phyloP scores from a whole-genome alignment of 164 flowering plant genomes.

The Vitis rotundifolia region DNA sequence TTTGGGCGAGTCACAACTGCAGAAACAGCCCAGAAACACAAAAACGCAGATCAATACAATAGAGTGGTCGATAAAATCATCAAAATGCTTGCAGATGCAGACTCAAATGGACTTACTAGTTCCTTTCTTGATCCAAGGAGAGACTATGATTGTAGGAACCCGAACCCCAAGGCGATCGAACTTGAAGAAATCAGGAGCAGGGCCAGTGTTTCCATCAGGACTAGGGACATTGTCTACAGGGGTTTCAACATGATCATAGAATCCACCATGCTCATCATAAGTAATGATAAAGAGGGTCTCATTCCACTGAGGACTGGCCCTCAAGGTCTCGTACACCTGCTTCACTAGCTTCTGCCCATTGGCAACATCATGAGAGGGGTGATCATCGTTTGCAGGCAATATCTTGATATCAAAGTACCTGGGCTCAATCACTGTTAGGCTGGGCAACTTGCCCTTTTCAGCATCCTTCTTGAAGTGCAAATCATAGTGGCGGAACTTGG shows the following conservation, averaged over 20 bases:
- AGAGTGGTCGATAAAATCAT: neutral
- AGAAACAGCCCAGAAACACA: conserved; percentile 6
- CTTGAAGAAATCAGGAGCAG: conserved; percentile 81
- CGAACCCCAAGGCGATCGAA: conserved; percentile 92
- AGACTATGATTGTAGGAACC: conserved; percentile 90
- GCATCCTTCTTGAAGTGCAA: conserved; percentile 76
- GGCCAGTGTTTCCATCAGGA: conserved; percentile 89
- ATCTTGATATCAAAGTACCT: conserved; percentile 76
- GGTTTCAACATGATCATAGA: conserved; percentile 79
- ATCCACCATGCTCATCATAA: conserved; percentile 98
- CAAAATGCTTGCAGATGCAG: no score
- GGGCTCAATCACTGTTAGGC: conserved; percentile 84
- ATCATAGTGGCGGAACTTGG: conserved; percentile 67
- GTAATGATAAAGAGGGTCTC: conserved; percentile 79
- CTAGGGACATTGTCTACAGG: conserved; percentile 71
- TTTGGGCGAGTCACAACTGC: conserved; percentile 73
- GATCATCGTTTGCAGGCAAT: conserved; percentile 81
- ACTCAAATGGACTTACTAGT: conserved; percentile 43
- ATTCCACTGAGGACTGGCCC: conserved; percentile 93
- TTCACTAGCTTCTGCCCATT: conserved; percentile 92
- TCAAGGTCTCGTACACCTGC: conserved; percentile 85
- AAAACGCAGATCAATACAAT: neutral
- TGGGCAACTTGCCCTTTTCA: conserved; percentile 69
- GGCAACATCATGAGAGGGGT: conserved; percentile 91
- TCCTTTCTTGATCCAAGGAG: conserved; percentile 98